Evolutionary conservation across 768 basidiomycete species (phyloP).

Genomic region (Hericium erinaceus): DNA sequence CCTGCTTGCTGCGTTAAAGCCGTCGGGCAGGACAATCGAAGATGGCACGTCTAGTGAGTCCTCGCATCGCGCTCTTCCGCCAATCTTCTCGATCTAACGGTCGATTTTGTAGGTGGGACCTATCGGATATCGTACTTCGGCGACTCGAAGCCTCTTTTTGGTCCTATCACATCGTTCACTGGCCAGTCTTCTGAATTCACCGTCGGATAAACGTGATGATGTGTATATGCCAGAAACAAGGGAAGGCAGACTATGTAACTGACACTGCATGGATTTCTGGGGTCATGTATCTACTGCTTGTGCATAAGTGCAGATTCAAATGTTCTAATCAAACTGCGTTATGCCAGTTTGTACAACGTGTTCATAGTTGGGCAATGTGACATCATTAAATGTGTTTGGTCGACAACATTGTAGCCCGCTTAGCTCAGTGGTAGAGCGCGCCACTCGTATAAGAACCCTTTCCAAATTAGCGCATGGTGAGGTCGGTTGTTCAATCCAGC

Average conservation of each 20-base stretch:
- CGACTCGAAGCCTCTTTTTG: conserved; percentile 63
- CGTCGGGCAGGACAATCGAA: conserved; percentile 50
- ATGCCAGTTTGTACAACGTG: no score
- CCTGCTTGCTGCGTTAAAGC: neutral
- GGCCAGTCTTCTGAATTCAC: conserved; percentile 57
- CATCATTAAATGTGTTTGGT: no score
- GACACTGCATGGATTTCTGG: no score
- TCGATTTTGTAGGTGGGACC: conserved; percentile 39
- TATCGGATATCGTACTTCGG: conserved; percentile 69
- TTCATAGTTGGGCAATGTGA: no score
- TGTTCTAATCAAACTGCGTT: no score
- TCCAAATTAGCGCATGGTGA: conserved; percentile 24
- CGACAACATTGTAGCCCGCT: conserved; percentile 6
- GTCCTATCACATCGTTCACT: conserved; percentile 53
- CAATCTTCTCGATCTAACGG: neutral
- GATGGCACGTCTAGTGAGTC: conserved; percentile 42
- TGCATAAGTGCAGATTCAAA: no score
- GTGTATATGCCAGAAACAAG: no score
- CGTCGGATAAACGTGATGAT: conserved; percentile 24
- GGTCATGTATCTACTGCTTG: no score
- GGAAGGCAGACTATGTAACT: no score
- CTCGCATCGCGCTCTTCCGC: neutral
- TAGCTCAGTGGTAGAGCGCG: conserved; percentile 18
- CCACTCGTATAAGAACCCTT: neutral
- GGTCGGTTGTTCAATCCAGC: conserved; percentile 37